phyloP scores from a whole-genome alignment of 2,329 filamentous ascomycete genomes.

The Cladosporium colombiae region DNA sequence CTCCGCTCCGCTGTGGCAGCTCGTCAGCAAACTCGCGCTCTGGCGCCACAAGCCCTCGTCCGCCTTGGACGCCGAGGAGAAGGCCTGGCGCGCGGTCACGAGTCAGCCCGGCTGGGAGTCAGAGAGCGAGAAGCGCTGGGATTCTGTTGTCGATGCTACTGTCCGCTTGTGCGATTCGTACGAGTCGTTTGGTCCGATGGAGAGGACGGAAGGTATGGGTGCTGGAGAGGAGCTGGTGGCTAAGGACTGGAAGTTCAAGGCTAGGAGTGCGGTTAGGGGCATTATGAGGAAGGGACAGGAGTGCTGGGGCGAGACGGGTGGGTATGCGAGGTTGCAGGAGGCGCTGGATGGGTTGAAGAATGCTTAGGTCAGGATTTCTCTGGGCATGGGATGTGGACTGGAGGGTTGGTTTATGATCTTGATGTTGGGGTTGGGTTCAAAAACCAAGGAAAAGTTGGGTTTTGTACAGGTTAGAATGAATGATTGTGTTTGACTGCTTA shows the following conservation, averaged over 20 bases:
- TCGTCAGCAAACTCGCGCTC: constrained; percentile 69
- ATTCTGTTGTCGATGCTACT: constrained; percentile 73
- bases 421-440: background rate
- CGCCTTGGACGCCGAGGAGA: constrained; percentile 82
- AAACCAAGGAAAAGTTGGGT: background rate
- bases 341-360: constrained; percentile 45
- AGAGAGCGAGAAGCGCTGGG: constrained; percentile 66
- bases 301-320: constrained; percentile 74
- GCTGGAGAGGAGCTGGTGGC: constrained; percentile 67
- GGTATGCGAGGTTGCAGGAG: constrained; percentile 63
- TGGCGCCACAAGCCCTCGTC: constrained; percentile 71
- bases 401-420: background rate
- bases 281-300: constrained; percentile 81
- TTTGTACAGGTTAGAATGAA: background rate
- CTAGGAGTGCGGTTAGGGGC: constrained; percentile 77
- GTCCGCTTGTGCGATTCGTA: constrained; percentile 79
- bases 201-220: constrained; percentile 54
- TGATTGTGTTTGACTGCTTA: background rate
- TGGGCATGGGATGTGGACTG: background rate
- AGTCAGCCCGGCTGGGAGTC: constrained; percentile 57
- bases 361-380: no score
- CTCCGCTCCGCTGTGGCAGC: constrained; percentile 73
- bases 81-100: constrained; percentile 77
- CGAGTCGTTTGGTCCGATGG: constrained; percentile 64
- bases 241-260: constrained; percentile 84